Conservation (phyloP, 768 basidiomycete species). For the Steccherinum ochraceum region DNA sequence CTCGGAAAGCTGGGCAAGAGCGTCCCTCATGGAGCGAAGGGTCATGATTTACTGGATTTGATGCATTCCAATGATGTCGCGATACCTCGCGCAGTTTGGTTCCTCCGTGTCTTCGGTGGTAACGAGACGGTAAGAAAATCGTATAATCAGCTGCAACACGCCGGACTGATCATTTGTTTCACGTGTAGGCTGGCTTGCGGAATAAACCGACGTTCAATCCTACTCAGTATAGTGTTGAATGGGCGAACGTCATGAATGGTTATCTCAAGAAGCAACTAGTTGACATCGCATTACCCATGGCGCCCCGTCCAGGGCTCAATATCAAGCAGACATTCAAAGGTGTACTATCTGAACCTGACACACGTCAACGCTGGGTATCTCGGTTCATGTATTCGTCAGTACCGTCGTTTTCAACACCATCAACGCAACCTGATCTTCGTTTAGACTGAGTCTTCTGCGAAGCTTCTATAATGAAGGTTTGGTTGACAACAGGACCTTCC, state of each 20-base stretch:
- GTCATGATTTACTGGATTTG: constrained; percentile 75
- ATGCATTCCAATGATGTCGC: constrained; percentile 72
- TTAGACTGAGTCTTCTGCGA: constrained; percentile 63
- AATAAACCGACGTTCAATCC: constrained; percentile 80
- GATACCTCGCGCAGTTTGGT: constrained; percentile 81
- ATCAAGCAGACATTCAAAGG: constrained; percentile 85
- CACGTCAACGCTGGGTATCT: constrained; percentile 70
- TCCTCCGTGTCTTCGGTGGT: constrained; percentile 78
- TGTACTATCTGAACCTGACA: constrained; percentile 64
- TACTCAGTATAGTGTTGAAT: constrained; percentile 77
- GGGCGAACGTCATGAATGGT: constrained; percentile 75
- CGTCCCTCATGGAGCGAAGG: constrained; percentile 83
- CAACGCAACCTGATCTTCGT: neutral
- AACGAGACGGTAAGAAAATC: constrained; percentile 69
- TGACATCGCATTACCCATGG: constrained; percentile 75
- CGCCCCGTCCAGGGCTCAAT: constrained; percentile 68
- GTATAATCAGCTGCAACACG: neutral
- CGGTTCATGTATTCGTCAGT: constrained; percentile 73
- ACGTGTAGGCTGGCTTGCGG: constrained; percentile 65
- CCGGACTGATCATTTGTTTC: too few relatives aligned
- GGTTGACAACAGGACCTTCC: constrained; percentile 71
- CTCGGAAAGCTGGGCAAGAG: constrained; percentile 77
- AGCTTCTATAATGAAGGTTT: constrained; percentile 77
- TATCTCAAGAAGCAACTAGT: constrained; percentile 79
- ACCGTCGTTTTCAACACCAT: neutral